Evolutionary conservation across 441 rosid species (phyloP).

Genomic region (Euphorbia schlechtendalii): DNA sequence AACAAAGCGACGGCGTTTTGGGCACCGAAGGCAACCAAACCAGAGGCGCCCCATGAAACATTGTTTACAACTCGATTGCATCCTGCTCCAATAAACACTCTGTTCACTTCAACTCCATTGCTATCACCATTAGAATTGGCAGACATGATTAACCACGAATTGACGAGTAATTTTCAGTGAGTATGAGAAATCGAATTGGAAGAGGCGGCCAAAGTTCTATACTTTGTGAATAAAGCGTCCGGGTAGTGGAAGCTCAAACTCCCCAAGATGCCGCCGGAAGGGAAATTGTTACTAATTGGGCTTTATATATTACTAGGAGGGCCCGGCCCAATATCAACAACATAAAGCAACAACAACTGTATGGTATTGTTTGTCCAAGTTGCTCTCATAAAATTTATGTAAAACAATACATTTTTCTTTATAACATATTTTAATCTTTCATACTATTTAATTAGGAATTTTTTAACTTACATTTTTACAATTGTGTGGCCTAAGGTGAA

Average conservation of each 20-base stretch:
- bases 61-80: slow-evolving; percentile 90
- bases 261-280: no score
- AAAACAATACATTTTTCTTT: no score
- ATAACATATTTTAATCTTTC: no score
- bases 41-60: slow-evolving; percentile 91
- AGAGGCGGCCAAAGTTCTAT: neutral
- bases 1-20: slow-evolving; percentile 83
- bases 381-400: no score
- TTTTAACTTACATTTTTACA: no score
- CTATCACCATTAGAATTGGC: neutral
- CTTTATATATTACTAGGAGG: neutral
- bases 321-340: neutral
- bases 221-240: neutral
- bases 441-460: no score
- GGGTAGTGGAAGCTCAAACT: neutral
- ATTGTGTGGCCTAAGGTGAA: no score
- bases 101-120: slow-evolving; percentile 34
- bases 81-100: slow-evolving; percentile 82
- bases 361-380: no score
- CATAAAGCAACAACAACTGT: neutral
- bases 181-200: slow-evolving; percentile 6
- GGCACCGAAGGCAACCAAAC: slow-evolving; percentile 73
- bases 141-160: slow-evolving; percentile 3
- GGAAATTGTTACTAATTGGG: neutral
- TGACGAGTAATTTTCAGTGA: neutral